Evolutionary conservation across 148 eudicot species (phyloP), one percentile per base, ranked within the genome.

Genomic region (Pharnaceum exiguum): DNA sequence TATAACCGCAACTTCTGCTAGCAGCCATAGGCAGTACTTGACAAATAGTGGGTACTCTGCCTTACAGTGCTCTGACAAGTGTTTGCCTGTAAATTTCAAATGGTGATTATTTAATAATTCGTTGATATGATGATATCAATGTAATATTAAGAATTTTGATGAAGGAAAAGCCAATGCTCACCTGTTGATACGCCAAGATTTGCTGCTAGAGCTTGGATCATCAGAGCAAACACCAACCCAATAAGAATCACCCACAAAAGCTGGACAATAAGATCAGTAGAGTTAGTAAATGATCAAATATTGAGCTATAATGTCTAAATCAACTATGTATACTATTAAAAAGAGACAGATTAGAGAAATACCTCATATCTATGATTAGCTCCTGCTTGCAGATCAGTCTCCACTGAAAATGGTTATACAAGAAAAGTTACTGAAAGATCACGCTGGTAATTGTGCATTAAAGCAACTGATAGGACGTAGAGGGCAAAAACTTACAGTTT

Each of bases 341-440:
- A 0, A 40, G 1, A 9, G 0, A 44, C n/a, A n/a, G n/a, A n/a
- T n/a, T n/a, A 5, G 13, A 22, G 2, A 40, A 4, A 27, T 78
- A 91, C 97, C 91, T 82, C 90, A 25, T 66, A 87, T 67, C 83
- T 64, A 32, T 91, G 90, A 63, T 71, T 61, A 16, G 97, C 96
- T 65, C 97, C 97, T 13, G 97, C 97, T 74, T 91, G 96, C 73
- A 91, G 62, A 65, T 87, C 97, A 47, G 97, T 91, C 65, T 87
- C 96, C 88, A 91, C 97, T 91, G 79, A 10, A 39, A 53, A 29
- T 60, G 16, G 27, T 25, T 42, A 59, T n/a, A 22, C 27, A 19
- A 27, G 12, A 37, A 59, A 16, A 40, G 18, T 30, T 17, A 45
- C 7, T 50, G 27, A 44, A 35, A 5, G 5, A 9, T 18, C 32